Evolutionary conservation across 257 asterid species (phyloP).

Genomic region (Coffea canephora): DNA sequence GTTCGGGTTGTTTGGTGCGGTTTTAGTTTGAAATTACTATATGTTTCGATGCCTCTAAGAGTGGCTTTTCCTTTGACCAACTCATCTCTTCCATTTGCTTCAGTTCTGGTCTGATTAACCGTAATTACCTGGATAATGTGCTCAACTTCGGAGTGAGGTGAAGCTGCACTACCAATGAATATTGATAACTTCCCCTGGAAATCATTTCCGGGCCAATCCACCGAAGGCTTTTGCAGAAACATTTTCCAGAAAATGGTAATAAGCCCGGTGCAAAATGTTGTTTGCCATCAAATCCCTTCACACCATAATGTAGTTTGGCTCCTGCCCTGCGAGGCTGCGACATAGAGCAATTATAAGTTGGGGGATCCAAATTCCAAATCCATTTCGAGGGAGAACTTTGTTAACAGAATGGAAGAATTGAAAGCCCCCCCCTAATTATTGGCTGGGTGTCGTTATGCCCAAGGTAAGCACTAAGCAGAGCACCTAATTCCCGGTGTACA

Average conservation of each 20-base stretch:
- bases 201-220: neutral
- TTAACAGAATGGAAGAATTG: neutral
- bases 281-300: too few species aligned
- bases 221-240: too few species aligned
- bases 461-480: too few species aligned
- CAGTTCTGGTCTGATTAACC: neutral
- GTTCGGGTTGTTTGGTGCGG: neutral
- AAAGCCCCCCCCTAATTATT: neutral
- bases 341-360: neutral
- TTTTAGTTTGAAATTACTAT: neutral
- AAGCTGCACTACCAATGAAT: neutral
- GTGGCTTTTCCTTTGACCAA: neutral
- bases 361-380: neutral
- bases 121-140: neutral
- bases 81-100: neutral
- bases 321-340: too few species aligned
- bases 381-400: neutral
- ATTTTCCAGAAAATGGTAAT: neutral
- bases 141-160: neutral
- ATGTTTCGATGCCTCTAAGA: neutral
- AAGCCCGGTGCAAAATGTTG: neutral
- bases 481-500: too few species aligned
- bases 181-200: neutral
- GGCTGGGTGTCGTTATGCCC: too few species aligned
- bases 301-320: too few species aligned